phyloP scores from a whole-genome alignment of 1,284 basidiomycete species.

The Athelia sp. region DNA sequence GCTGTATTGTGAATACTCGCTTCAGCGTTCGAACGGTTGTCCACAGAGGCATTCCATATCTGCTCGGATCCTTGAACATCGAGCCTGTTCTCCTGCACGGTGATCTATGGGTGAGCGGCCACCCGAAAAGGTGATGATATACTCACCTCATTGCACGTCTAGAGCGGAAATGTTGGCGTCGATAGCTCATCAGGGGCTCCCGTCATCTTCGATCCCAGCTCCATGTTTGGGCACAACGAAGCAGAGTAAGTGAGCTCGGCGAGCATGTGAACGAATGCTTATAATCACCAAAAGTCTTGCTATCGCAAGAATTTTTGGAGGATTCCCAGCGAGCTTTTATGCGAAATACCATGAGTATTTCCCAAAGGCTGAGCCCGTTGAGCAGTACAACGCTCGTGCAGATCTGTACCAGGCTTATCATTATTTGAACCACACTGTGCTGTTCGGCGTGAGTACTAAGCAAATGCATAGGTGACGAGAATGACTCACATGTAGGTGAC shows the following conservation, averaged over 20 bases:
- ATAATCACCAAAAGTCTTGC: conserved; percentile 48
- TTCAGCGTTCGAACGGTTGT: too few species aligned
- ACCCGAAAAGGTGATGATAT: not conserved
- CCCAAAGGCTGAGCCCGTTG: conserved; percentile 65
- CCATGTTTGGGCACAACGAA: conserved; percentile 84
- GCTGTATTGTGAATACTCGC: too few species aligned
- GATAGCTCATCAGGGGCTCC: conserved; percentile 52
- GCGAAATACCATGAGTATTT: conserved; percentile 65
- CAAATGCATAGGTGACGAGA: not conserved
- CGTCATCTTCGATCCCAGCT: conserved; percentile 79
- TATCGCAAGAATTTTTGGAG: conserved; percentile 82
- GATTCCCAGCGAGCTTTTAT: conserved; percentile 70
- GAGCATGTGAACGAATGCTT: conserved; percentile 5
- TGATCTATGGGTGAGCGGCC: conserved; percentile 75
- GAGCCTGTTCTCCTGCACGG: conserved; percentile 80
- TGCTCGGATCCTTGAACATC: conserved; percentile 59
- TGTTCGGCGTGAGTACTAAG: conserved; percentile 57
- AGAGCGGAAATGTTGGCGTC: conserved; percentile 73
- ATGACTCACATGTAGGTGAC: not conserved
- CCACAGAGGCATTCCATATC: conserved; percentile 70
- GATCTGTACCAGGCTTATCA: conserved; percentile 85
- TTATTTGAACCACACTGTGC: conserved; percentile 77
- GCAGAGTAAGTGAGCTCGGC: conserved; percentile 58
- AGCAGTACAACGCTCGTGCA: conserved; percentile 65
- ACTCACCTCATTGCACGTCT: not conserved